Conservation (phyloP, 371 early-diverging fungal genomes). For the Syncephalastrum contaminatum region DNA sequence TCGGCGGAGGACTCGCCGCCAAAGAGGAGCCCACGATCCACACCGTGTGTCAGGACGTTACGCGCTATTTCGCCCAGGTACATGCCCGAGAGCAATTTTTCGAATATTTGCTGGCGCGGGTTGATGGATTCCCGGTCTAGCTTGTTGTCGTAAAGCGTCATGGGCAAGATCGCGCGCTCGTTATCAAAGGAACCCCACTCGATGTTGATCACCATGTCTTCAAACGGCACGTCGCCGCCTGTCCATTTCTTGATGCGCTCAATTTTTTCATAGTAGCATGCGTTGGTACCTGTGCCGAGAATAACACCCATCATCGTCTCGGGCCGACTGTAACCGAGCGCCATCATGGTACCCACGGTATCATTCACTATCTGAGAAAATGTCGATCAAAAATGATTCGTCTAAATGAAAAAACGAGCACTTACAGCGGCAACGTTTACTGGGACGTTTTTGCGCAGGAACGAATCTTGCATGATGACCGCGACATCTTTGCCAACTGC, state of each 20-base stretch:
- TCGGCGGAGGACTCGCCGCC: slow-evolving; percentile 62
- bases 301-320: slow-evolving; percentile 89
- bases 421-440: slow-evolving; percentile 77
- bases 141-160: slow-evolving; percentile 81
- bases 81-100: slow-evolving; percentile 94
- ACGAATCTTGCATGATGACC: slow-evolving; percentile 81
- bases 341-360: slow-evolving; percentile 92
- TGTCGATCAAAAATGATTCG: not conserved
- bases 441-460: slow-evolving; percentile 71
- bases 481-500: slow-evolving; percentile 79
- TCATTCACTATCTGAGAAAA: slow-evolving; percentile 81
- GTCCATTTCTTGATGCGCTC: slow-evolving; percentile 45
- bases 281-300: slow-evolving; percentile 96
- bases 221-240: slow-evolving; percentile 28
- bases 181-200: slow-evolving; percentile 91
- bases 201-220: slow-evolving; percentile 89
- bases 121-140: slow-evolving; percentile 82
- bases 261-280: slow-evolving; percentile 74
- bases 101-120: slow-evolving; percentile 78
- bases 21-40: slow-evolving; percentile 80
- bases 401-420: not conserved
- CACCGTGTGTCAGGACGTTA: slow-evolving; percentile 69
- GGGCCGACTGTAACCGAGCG: slow-evolving; percentile 81
- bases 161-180: slow-evolving; percentile 67
- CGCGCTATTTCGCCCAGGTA: slow-evolving; percentile 93